Evolutionary conservation across 2,329 filamentous ascomycete genomes (phyloP).

Genomic region (Diaporthe ilicicola): DNA sequence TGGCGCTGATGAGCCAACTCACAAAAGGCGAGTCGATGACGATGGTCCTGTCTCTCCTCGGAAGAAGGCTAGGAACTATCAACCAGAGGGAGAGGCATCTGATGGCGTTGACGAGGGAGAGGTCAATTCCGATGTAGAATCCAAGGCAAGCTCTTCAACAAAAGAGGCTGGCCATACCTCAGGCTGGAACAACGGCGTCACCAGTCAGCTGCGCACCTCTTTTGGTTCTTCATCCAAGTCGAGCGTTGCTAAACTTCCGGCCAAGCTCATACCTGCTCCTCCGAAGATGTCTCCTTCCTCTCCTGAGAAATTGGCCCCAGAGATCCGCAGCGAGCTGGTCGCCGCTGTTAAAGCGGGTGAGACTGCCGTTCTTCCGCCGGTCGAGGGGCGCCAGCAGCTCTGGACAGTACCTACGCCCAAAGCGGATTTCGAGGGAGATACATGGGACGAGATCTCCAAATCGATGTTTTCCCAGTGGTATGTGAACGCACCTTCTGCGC

Average conservation of each 20-base stretch:
- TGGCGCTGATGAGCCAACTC: constrained; percentile 1
- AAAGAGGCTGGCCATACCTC: constrained; percentile 11
- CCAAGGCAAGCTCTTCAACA: constrained; percentile 24
- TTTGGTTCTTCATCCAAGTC: constrained; percentile 22
- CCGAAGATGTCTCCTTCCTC: neutral
- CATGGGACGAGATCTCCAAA: constrained; percentile 28
- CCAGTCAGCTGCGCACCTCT: constrained; percentile 31
- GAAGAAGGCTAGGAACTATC: constrained; percentile 26
- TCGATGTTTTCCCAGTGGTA: constrained; percentile 29
- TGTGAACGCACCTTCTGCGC: neutral
- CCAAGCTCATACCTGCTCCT: neutral
- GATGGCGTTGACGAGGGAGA: constrained; percentile 27
- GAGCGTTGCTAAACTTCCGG: neutral
- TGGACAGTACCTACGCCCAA: constrained; percentile 26
- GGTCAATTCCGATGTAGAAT: neutral
- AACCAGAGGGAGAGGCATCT: constrained; percentile 4
- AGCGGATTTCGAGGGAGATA: constrained; percentile 27
- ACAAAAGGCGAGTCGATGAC: constrained; percentile 7
- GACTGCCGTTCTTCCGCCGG: neutral
- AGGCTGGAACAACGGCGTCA: constrained; percentile 42
- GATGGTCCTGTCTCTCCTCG: constrained; percentile 20
- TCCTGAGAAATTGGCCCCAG: constrained; percentile 13
- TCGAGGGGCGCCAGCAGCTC: neutral
- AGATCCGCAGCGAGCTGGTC: constrained; percentile 19
- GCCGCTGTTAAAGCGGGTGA: constrained; percentile 10